phyloP scores from a whole-genome alignment of 768 basidiomycete genomes.

The Lepiota venenata region DNA sequence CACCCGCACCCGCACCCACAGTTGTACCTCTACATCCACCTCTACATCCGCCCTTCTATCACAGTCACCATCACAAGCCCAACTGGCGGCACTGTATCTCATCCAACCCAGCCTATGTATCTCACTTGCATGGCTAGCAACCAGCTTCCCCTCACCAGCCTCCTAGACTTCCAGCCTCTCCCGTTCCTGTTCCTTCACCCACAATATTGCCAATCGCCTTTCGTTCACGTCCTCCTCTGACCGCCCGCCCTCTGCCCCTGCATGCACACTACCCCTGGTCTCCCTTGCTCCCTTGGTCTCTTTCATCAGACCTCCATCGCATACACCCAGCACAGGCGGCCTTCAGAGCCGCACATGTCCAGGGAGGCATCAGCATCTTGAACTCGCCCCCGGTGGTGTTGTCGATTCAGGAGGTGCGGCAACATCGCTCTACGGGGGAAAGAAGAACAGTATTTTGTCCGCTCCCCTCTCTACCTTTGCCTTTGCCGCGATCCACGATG shows the following conservation, averaged over 20 bases:
- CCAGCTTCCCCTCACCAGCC: slow-evolving; percentile 11
- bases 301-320: slow-evolving; percentile 62
- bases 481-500: too few relatives aligned
- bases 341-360: slow-evolving; percentile 16
- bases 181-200: slow-evolving; percentile 40
- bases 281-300: slow-evolving; percentile 64
- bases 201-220: slow-evolving; percentile 58
- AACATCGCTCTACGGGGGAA: slow-evolving; percentile 16
- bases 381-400: not conserved
- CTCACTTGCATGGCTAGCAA: not conserved
- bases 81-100: not conserved
- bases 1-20: slow-evolving; percentile 5
- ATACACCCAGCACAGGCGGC: slow-evolving; percentile 61
- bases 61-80: slow-evolving; percentile 3
- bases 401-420: not conserved
- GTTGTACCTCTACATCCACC: not conserved
- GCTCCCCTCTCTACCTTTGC: too few relatives aligned
- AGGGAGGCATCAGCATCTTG: not conserved
- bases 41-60: slow-evolving; percentile 8
- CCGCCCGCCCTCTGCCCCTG: slow-evolving; percentile 73
- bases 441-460: slow-evolving; percentile 36
- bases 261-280: slow-evolving; percentile 66
- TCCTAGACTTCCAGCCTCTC: slow-evolving; percentile 20
- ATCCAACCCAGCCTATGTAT: not conserved
- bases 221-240: slow-evolving; percentile 91